Conservation (phyloP, 202 grass and related monocot species). For the Digitaria exilis region DNA sequence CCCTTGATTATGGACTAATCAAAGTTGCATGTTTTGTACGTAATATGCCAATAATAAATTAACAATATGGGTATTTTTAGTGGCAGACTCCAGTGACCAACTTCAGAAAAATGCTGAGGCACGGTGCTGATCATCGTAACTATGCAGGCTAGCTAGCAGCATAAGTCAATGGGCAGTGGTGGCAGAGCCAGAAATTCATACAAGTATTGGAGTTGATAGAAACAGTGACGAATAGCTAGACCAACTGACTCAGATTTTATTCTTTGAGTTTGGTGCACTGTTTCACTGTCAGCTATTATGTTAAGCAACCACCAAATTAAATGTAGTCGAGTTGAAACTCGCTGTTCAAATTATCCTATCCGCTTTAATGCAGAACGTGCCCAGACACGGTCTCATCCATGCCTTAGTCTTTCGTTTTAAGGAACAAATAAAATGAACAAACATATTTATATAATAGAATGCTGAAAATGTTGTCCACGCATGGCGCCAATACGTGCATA, state of each 20-base stretch:
- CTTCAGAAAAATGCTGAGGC: not conserved
- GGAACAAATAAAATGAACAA: not conserved
- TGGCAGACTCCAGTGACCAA: not conserved
- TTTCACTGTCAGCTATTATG: not conserved
- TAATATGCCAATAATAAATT: not conserved
- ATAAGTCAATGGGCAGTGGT: not conserved
- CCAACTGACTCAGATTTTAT: not conserved
- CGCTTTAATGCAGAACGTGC: too few species aligned
- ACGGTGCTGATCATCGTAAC: not conserved
- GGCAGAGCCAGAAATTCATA: not conserved
- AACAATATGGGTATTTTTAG: not conserved
- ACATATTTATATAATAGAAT: not conserved
- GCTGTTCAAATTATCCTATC: not conserved
- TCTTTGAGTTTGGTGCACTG: not conserved
- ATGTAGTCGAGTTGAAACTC: not conserved
- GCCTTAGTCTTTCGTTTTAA: too few species aligned
- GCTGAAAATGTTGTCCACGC: not conserved
- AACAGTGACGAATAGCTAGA: not conserved
- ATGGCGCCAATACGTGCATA: slow-evolving; percentile 25
- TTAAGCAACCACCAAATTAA: not conserved
- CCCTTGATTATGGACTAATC: not conserved
- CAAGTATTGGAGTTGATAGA: not conserved
- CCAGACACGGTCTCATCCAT: too few species aligned
- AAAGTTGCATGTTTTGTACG: not conserved
- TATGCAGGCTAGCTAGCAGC: not conserved